Base-by-base conservation (phyloP, 1,139 yeast genomes). In the Geotrichum carabidarum region DNA sequence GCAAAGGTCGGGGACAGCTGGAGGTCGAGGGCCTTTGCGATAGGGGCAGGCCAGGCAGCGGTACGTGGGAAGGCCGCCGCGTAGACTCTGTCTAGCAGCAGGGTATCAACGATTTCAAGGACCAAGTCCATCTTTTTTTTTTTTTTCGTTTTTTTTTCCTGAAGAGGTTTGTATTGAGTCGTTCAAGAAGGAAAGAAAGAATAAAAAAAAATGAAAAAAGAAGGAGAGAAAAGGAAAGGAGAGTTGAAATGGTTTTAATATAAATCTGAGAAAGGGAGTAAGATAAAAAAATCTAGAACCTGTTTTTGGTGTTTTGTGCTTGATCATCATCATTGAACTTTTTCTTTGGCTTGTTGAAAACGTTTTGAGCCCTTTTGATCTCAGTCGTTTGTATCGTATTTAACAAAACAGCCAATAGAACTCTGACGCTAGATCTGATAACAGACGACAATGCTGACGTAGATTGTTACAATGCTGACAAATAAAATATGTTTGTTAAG, bases 31-130 rank as follows among this genome's bases (percentile, higher is more conserved):
- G 44, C 37, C 17, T 56, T 54, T 48, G 52, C 32, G 36, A 53
- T n/a, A 22, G 44, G 31, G 5, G 37, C 12, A 17, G 51, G 50
- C 53, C 50, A 54, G 14, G 22, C 30, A 18, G 48, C 45, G 45
- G 54, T 18, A 40, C 37, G 48, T 30, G 89, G 90, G 46, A 81
- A 68, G 5, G 76, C 56, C 36, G 69, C 70, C 15, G 97, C 88
- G 65, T 88, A 91, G 11, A 80, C 74, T 68, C 75, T 75, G 72
- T 91, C 99, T 52, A 91, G 79, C 44, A 82, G 65, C 62, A 72
- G 85, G 56, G 86, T 78, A 71, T 91, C 99, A 54, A 77, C 73
- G 40, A 81, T 74, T 71, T 91, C 99, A 57, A 93, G 77, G 41
- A 89, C 90, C 67, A 91, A 75, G 83, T 91, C 99, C 99, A 91